Conservation (phyloP, 208 protist species). For the Trypanosoma lewisi region DNA sequence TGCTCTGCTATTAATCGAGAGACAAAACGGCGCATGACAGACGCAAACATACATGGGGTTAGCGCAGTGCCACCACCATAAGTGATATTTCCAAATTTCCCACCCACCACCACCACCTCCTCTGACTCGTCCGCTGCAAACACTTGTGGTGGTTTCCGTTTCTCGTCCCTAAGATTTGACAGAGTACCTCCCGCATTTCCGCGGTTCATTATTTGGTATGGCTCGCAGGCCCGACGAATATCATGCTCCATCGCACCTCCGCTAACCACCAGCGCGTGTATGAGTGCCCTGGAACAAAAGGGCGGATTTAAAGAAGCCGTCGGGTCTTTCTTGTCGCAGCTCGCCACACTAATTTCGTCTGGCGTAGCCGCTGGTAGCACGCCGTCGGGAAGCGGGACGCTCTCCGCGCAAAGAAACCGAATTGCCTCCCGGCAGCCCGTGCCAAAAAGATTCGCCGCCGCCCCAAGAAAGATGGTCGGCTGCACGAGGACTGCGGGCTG, state of each 20-base stretch:
- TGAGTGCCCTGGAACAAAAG: conserved; percentile 23
- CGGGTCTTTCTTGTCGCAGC: neutral
- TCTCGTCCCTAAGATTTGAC: no score
- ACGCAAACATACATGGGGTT: conserved; percentile 36
- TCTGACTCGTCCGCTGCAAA: no score
- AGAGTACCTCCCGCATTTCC: conserved; percentile 18
- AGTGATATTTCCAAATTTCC: conserved; percentile 64
- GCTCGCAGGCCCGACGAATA: conserved; percentile 67
- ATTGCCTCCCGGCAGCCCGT: conserved; percentile 81
- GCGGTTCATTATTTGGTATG: conserved; percentile 45
- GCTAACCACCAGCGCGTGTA: conserved; percentile 67
- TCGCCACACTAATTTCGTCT: conserved; percentile 12
- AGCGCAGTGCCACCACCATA: conserved; percentile 22
- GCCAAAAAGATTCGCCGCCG: conserved; percentile 76
- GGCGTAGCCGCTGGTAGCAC: conserved; percentile 18
- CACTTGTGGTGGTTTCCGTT: conserved; percentile 4
- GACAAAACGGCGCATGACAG: conserved; percentile 58
- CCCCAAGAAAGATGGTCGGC: conserved; percentile 68
- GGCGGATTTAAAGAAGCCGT: neutral
- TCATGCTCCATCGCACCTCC: conserved; percentile 90
- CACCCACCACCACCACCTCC: neutral
- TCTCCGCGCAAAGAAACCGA: conserved; percentile 76
- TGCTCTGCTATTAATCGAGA: conserved; percentile 39
- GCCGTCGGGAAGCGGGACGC: conserved; percentile 32
- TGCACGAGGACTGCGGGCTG: conserved; percentile 22